A percentile compares a stretch with the other conserved stretches of the same genome.
phyloP scores from a whole-genome alignment of 805 yeast species.

The Hanseniaspora thailandica region DNA sequence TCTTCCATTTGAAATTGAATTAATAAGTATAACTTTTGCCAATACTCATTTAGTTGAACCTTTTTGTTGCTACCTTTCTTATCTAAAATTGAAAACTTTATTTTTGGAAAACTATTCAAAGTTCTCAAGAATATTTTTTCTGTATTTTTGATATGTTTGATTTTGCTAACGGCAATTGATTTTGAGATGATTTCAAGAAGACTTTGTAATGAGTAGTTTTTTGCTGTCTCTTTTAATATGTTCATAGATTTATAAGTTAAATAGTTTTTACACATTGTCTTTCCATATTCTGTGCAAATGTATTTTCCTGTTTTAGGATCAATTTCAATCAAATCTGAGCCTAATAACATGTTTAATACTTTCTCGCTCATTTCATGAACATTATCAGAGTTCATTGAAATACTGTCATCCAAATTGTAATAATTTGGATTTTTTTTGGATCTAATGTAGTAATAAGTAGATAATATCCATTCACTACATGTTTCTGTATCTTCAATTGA shows the following conservation, averaged over 20 bases:
- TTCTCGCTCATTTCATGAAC: conserved; percentile 30
- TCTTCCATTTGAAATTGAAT: conserved; percentile 44
- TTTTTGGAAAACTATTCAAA: conserved; percentile 32
- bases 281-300: conserved; percentile 34
- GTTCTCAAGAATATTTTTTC: conserved; percentile 38
- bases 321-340: conserved; percentile 26
- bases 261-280: conserved; percentile 40
- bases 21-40: conserved; percentile 34
- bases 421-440: conserved; percentile 32
- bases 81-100: conserved; percentile 30
- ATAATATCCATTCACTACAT: conserved; percentile 37
- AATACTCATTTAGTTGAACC: conserved; percentile 20
- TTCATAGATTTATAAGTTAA: conserved; percentile 36
- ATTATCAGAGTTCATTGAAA: conserved; percentile 17
- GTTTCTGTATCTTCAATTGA: conserved; percentile 31
- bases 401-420: conserved; percentile 29
- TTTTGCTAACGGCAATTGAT: conserved; percentile 33
- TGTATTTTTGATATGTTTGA: conserved; percentile 31
- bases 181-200: conserved; percentile 26
- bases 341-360: conserved; percentile 28
- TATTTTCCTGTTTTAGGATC: conserved; percentile 16
- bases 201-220: conserved; percentile 18
- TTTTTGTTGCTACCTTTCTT: conserved; percentile 22
- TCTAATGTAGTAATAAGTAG: conserved; percentile 41
- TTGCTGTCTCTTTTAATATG: conserved; percentile 22